Conservation (phyloP, 2,329 filamentous ascomycete genomes). For the Fusarium pseudocircinatum region DNA sequence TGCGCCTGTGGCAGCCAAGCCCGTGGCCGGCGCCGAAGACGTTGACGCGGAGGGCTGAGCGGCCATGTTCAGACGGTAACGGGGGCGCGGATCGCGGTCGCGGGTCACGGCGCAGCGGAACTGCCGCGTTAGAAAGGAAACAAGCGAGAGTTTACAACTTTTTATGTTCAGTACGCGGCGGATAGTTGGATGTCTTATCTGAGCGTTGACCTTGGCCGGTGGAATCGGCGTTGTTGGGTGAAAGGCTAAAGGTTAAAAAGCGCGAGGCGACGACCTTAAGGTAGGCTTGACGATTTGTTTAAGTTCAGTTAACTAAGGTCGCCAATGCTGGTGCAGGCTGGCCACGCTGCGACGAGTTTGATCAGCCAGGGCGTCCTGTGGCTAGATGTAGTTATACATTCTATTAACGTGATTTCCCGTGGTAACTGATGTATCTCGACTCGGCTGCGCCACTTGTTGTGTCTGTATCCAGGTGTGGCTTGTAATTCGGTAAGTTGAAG, state of each 20-base stretch:
- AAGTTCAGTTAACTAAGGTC: slow-evolving; percentile 2
- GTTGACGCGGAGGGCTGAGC: slow-evolving; percentile 54
- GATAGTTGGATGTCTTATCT: slow-evolving; percentile 2
- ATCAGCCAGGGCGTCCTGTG: slow-evolving; percentile 18
- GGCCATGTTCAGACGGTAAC: slow-evolving; percentile 52
- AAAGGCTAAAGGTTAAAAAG: slow-evolving; percentile 21
- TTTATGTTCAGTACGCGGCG: slow-evolving; percentile 30
- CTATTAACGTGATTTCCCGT: rapidly evolving
- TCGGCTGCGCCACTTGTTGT: slow-evolving; percentile 6
- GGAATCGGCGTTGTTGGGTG: slow-evolving; percentile 17
- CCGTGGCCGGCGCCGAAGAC: slow-evolving; percentile 46
- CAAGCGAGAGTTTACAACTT: slow-evolving; percentile 10
- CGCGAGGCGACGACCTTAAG: slow-evolving; percentile 21
- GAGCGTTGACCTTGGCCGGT: slow-evolving; percentile 19
- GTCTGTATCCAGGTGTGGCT: neutral
- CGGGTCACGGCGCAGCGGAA: slow-evolving; percentile 46
- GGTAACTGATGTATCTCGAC: neutral
- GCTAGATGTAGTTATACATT: slow-evolving; percentile 3
- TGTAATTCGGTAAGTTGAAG: neutral
- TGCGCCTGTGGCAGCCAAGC: slow-evolving; percentile 45
- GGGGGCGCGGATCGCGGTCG: slow-evolving; percentile 41
- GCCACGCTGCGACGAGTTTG: slow-evolving; percentile 30
- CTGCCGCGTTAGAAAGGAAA: slow-evolving; percentile 51
- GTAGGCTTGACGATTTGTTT: slow-evolving; percentile 31
- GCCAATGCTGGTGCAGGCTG: slow-evolving; percentile 7